These are phyloP conservation scores for Nakazawaea populi DNA, from an alignment of 805 yeast species.

Conservation along the genomic window DNA sequence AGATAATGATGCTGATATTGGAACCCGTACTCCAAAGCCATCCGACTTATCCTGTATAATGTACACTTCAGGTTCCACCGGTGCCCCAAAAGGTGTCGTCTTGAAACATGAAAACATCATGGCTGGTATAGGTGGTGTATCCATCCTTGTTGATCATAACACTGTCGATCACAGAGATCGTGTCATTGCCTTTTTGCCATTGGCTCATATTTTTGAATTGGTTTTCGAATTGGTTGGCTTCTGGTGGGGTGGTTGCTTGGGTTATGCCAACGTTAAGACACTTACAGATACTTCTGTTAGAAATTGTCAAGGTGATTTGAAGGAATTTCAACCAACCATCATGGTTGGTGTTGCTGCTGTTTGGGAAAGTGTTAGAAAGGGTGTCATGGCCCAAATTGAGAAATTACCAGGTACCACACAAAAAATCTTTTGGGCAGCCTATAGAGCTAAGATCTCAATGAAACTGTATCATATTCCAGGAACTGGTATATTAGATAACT, in stretches of 20 bases:
- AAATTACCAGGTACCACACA: constrained; percentile 62
- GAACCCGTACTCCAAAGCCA: constrained; percentile 42
- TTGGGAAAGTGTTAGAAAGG: constrained; percentile 94
- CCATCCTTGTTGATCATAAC: constrained; percentile 50
- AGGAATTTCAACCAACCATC: constrained; percentile 80
- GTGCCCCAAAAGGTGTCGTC: constrained; percentile 81
- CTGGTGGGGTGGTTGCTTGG: constrained; percentile 86
- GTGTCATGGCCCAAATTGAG: constrained; percentile 71
- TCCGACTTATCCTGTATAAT: constrained; percentile 67
- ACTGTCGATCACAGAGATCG: constrained; percentile 55
- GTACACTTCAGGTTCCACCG: constrained; percentile 88
- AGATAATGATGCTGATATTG: constrained; percentile 33
- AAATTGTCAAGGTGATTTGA: constrained; percentile 86
- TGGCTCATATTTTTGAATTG: constrained; percentile 94
- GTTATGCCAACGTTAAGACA: constrained; percentile 92
- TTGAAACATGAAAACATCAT: constrained; percentile 61
- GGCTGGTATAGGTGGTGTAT: constrained; percentile 83
- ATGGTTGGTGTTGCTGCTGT: constrained; percentile 99
- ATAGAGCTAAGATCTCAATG: constrained; percentile 62
- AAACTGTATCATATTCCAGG: constrained; percentile 69
- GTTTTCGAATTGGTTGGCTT: constrained; percentile 75
- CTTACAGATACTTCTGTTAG: constrained; percentile 74
- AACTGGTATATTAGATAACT: constrained; percentile 56
- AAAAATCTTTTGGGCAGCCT: constrained; percentile 86
- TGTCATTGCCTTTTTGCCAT: constrained; percentile 82